Base-by-base conservation (phyloP, 495 filamentous ascomycete species). In the Hyaloscypha finlandica region DNA sequence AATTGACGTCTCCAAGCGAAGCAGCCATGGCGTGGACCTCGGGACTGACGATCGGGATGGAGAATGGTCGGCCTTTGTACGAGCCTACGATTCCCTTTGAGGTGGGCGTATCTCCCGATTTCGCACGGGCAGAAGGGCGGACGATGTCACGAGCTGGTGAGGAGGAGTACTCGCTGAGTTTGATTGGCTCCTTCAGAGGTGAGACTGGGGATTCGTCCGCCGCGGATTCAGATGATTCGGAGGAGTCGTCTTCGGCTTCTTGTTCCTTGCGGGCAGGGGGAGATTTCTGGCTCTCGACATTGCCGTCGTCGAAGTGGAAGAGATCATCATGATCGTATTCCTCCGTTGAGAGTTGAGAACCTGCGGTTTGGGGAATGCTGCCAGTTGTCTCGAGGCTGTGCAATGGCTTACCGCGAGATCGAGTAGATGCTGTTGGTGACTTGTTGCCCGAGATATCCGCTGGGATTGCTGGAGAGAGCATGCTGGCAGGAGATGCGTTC, bases 21-120 rank as follows among this genome's bases (percentile, higher is more conserved):
- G 68, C 70, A 19, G 73, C 73, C 51, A 67, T 35, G 6, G 62
- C 68, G 33, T 71, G 70, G 14, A 73, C 35, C 22, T 67, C 71
- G 6, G 64, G 48, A 33, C 61, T 73, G 29, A 74, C 73, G 51
- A 74, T 68, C 12, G 65, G 66, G 25, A 70, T 48, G 42, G 48
- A 65, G 61, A 74, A 74, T 9, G 71, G 68, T 8, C 65, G 65
- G 48, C 68, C 65, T 56, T 68, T 70, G 31, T 66, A 70, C 6
- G 66, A 69, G 12, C 66, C 67, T 20, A 66, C 63, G n/a, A 64
- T 19, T 8, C 56, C 66, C 5, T 35, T 69, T 0, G 59, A 59
- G 2, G 20, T 19, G 6, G 61, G 11, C 22, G 35, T 35, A 25
- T 11, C 48, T 55, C 56, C 22, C 16, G 57, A 56, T 6, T 32